Evolutionary conservation across 805 yeast species (phyloP).

Genomic region (Saccharomycopsis sp.): DNA sequence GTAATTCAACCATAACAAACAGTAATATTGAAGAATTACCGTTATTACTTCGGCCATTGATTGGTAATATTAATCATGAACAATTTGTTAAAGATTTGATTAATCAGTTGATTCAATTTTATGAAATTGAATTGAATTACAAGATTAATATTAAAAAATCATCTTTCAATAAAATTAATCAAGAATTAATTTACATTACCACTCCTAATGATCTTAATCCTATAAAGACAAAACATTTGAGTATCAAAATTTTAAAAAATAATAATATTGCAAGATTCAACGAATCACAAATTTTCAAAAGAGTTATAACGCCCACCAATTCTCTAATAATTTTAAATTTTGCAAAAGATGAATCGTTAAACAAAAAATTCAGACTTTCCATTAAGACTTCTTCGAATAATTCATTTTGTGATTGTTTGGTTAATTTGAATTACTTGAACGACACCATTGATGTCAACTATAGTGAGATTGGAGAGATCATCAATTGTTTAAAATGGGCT

Average conservation of each 20-base stretch:
- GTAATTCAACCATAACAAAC: slow-evolving; percentile 22
- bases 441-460: slow-evolving; percentile 3
- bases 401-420: slow-evolving; percentile 7
- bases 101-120: slow-evolving; percentile 3
- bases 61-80: slow-evolving; percentile 51
- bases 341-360: not conserved
- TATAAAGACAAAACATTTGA: no score
- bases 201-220: not conserved
- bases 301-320: not conserved
- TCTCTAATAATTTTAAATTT: no score
- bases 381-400: slow-evolving; percentile 1
- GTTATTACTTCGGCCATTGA: slow-evolving; percentile 42
- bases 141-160: not conserved
- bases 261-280: not conserved
- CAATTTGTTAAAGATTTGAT: slow-evolving; percentile 24
- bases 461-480: slow-evolving; percentile 8
- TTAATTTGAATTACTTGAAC: not conserved
- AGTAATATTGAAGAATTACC: slow-evolving; percentile 22
- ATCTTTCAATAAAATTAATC: not conserved
- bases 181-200: not conserved
- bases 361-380: not conserved
- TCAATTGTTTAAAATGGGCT: slow-evolving; percentile 5
- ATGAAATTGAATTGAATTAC: not conserved
- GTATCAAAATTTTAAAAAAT: not conserved
- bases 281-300: not conserved